phyloP scores from a whole-genome alignment of 768 basidiomycete species.

The Amanita molliuscula region DNA sequence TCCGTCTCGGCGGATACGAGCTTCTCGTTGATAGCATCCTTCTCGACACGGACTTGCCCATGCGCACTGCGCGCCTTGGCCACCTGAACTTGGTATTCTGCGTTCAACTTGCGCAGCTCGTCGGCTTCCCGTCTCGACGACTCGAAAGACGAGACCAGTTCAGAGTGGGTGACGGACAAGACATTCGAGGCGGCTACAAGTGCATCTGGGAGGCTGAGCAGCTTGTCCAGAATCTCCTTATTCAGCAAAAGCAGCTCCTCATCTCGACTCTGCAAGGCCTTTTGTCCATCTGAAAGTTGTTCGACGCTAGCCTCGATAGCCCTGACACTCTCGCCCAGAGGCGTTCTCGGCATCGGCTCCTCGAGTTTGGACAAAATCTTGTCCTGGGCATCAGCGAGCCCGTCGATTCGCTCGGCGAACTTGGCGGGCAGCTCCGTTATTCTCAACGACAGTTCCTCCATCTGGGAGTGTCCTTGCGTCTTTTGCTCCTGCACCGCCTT shows the following conservation, averaged over 20 bases:
- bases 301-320: constrained; percentile 27
- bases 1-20: constrained; percentile 50
- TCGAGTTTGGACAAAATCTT: constrained; percentile 23
- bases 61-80: constrained; percentile 70
- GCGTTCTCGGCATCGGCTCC: constrained; percentile 15
- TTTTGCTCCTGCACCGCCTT: constrained; percentile 1
- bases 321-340: constrained; percentile 35
- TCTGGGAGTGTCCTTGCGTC: not conserved
- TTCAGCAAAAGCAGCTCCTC: constrained; percentile 41
- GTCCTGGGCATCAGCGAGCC: constrained; percentile 16
- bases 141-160: constrained; percentile 49
- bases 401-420: constrained; percentile 2
- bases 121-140: constrained; percentile 54
- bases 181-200: constrained; percentile 42
- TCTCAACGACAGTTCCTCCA: not conserved
- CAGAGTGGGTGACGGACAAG: constrained; percentile 52
- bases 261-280: constrained; percentile 33
- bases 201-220: constrained; percentile 49
- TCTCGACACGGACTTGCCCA: constrained; percentile 75
- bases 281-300: constrained; percentile 37
- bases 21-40: constrained; percentile 61
- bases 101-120: constrained; percentile 56
- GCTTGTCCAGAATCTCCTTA: constrained; percentile 39
- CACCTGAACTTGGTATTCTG: constrained; percentile 62
- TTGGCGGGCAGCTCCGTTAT: constrained; percentile 4